Evolutionary conservation across 164 flowering plant genomes (phyloP), one percentile per base, ranked within the genome.

Genomic region (Houttuynia cordata): DNA sequence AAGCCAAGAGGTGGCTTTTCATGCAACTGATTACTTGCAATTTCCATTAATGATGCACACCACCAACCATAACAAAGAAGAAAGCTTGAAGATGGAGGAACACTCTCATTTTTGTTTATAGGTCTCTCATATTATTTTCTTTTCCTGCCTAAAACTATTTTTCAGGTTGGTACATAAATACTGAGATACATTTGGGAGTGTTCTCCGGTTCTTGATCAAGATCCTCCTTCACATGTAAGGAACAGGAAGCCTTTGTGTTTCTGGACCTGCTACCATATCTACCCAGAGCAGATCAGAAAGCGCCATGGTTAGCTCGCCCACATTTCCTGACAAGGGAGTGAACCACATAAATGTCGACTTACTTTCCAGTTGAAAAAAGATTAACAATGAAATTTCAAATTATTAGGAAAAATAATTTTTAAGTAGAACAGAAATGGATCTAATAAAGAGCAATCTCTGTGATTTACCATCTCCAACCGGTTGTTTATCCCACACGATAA

Each of bases 261-360:
- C 89, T 59, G 91, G 80, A 20, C 91, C 93, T 53, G 83, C 84
- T 7, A 73, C 77, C 95, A 86, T 87, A 62, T 87, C 97, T 40
- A 80, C 81, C 92, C 95, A 85, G 19, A 85, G 78, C 74, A 87
- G 77, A 78, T 87, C 81, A 4, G 91, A 87, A 19, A 87, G 81
- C 23, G 81, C 82, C 58, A 91, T 73, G 10, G 97, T 86, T 75
- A 90, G 42, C 51, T 84, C 81, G 60, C 97, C 97, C 56, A 87
- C 97, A 8, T 70, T 77, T 13, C 97, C 95, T 87, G 78, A 40
- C 59, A 67, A 59, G 56, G 12, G 53, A 47, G 5, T 45, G 37
- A n/a, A 1, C n/a, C 18, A 19, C 4, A 57, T 0, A 15, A 4
- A 3, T 25, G 7, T 14, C 0, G 0, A 57, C 7, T 25, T 23